A percentile compares a stretch with the other conserved stretches of the same genome.
Conservation (phyloP, 441 rosid genomes). For the Kokia cookei region DNA sequence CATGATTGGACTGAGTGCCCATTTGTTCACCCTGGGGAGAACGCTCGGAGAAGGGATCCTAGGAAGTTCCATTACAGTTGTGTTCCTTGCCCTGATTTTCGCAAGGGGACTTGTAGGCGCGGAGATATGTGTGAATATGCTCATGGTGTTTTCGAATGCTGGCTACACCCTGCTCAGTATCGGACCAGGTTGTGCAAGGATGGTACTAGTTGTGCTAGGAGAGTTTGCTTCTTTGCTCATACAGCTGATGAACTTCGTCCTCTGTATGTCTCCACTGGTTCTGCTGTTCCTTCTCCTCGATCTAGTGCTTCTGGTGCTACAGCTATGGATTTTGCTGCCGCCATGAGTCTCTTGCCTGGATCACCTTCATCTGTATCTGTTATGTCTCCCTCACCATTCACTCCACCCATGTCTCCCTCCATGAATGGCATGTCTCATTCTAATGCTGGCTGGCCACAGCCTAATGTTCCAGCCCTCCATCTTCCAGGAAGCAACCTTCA, state of each 20-base stretch:
- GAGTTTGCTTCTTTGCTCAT: slow-evolving; percentile 80
- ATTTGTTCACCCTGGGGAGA: slow-evolving; percentile 74
- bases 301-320: slow-evolving; percentile 42
- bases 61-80: slow-evolving; percentile 78
- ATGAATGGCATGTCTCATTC: slow-evolving; percentile 58
- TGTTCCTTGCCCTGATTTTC: slow-evolving; percentile 74
- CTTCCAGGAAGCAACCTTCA: slow-evolving; percentile 61
- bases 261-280: slow-evolving; percentile 60
- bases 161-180: slow-evolving; percentile 82
- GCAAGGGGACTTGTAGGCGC: slow-evolving; percentile 71
- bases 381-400: slow-evolving; percentile 67
- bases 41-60: slow-evolving; percentile 76
- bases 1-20: slow-evolving; percentile 89
- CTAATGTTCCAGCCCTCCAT: slow-evolving; percentile 61
- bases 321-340: slow-evolving; percentile 59
- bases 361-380: slow-evolving; percentile 45
- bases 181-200: slow-evolving; percentile 71
- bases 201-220: slow-evolving; percentile 59
- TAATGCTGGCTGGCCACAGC: slow-evolving; percentile 65
- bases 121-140: slow-evolving; percentile 84
- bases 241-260: slow-evolving; percentile 67
- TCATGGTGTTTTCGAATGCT: slow-evolving; percentile 77
- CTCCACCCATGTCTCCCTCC: slow-evolving; percentile 73
- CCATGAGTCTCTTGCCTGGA: slow-evolving; percentile 55
- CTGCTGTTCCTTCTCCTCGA: slow-evolving; percentile 71